Base-by-base conservation (phyloP, 2,329 filamentous ascomycete species). In the Penicillium sp. region DNA sequence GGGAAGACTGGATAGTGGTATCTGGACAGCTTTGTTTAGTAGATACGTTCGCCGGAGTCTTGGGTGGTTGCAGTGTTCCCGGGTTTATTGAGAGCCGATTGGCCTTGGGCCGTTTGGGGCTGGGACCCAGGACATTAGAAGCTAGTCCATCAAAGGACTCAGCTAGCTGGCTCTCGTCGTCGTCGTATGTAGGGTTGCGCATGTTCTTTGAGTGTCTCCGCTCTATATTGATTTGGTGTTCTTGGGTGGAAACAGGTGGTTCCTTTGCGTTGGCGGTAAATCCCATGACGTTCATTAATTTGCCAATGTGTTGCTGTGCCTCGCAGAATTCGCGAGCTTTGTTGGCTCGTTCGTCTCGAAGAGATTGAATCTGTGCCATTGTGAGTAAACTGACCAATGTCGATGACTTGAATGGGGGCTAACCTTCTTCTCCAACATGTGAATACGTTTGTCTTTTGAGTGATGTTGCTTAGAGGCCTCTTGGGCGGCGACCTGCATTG, bases 241-340 rank as follows among this genome's bases (percentile, higher is more conserved):
- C 16, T 4, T 45, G 19, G 21, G 37, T 47, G 11, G 27, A 19
- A 13, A 16, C 21, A 5, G 39, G 57, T 53, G 39, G 60, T 16
- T 63, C 62, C 42, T 53, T 54, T 11, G 64, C 27, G 2, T 68
- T 63, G 4, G 67, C 57, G 6, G 68, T 66, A 51, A 75, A 73
- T 1, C 72, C 73, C 73, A 75, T 76, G 1, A 76, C 72, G 16
- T 62, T 65, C 73, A 77, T 76, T 4, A 76, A 56, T 13, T 71
- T 68, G 14, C 69, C 64, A 23, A 75, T 76, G 46, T 76, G 71
- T 53, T 76, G 71, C 51, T 75, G 74, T 1, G 73, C 74, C 55
- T 75, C 73, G 1, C 70, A 73, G 35, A 76, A 75, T 54, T 77
- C 73, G 10, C 71, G 69, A 21, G 73, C 72, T 59, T 76, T 76